phyloP scores from a whole-genome alignment of 805 yeast species.

The Candida corydali region DNA sequence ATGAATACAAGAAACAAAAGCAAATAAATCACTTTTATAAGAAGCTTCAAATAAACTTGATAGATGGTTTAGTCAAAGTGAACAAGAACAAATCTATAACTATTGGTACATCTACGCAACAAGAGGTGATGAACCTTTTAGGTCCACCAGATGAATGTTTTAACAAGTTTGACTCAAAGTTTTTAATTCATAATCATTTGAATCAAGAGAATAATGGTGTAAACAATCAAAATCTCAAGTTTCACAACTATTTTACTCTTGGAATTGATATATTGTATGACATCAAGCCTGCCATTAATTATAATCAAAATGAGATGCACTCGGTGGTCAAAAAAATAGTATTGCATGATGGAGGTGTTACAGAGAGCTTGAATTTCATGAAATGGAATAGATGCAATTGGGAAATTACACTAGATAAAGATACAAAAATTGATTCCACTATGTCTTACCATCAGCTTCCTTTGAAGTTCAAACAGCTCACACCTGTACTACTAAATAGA shows the following conservation, averaged over 20 bases:
- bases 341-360: conserved; percentile 47
- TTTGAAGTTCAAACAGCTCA: conserved; percentile 15
- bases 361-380: conserved; percentile 51
- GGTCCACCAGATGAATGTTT: conserved; percentile 59
- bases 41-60: too few species aligned
- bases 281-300: conserved; percentile 19
- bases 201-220: too few species aligned
- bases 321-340: conserved; percentile 44
- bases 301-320: conserved; percentile 13
- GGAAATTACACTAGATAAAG: conserved; percentile 19
- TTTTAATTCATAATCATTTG: conserved; percentile 36
- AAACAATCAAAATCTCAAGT: too few species aligned
- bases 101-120: conserved; percentile 47
- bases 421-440: conserved; percentile 14
- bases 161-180: conserved; percentile 41
- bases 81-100: conserved; percentile 14
- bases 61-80: too few species aligned
- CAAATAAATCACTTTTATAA: too few species aligned
- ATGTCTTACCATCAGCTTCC: conserved; percentile 32
- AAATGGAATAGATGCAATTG: conserved; percentile 51
- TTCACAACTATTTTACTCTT: conserved; percentile 53
- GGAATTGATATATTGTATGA: conserved; percentile 56
- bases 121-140: conserved; percentile 39
- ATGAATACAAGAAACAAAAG: conserved; percentile 21
- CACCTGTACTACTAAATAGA: conserved; percentile 35